Evolutionary conservation across 2,329 filamentous ascomycete species (phyloP), one percentile per base, ranked within the genome.

Genomic region (Colletotrichum filicis): DNA sequence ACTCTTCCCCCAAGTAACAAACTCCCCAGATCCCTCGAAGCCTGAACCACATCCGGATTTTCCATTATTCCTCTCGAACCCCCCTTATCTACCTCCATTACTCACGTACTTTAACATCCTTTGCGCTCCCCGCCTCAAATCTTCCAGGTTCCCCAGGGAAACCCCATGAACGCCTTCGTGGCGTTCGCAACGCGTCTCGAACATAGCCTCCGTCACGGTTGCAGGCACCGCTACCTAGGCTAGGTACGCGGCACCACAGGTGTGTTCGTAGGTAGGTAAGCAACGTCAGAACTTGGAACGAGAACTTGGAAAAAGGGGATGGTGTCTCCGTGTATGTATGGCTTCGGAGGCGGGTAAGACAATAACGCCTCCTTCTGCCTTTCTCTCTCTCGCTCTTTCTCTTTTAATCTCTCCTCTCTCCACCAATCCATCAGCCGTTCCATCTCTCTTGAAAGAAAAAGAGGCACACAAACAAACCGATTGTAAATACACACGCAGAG

Each of bases 151-250:
- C 59, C 24, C n/a, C 32, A 24, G 30, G 30, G 58, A 52, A 55
- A 24, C 22, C 42, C 68, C 68, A 69, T 72, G 65, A 56, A 22
- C 24, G 37, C 53, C 22, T 24, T 52, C n/a, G 42, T 46, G 42
- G 69, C 53, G 53, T 69, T 64, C 58, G 53, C 22, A 22, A 59
- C 69, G 46, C 46, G 16, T 55, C 65, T 60, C 30, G 58, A 68
- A 56, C 62, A 24, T 35, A 7, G 19, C 22, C 42, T 49, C 42
- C 28, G 14, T 58, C 26, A 52, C 57, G 56, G 35, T 46, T 30
- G 42, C 19, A n/a, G 24, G n/a, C 53, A n/a, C 5, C 19, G 22
- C 42, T 49, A 49, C 42, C 19, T 49, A 49, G 42, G 19, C 32
- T 35, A 35, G 32, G 9, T 12, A 35, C 32, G 32, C 32, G 11